Conservation (phyloP, 495 filamentous ascomycete genomes). For the Aspergillus sclerotioniger region DNA sequence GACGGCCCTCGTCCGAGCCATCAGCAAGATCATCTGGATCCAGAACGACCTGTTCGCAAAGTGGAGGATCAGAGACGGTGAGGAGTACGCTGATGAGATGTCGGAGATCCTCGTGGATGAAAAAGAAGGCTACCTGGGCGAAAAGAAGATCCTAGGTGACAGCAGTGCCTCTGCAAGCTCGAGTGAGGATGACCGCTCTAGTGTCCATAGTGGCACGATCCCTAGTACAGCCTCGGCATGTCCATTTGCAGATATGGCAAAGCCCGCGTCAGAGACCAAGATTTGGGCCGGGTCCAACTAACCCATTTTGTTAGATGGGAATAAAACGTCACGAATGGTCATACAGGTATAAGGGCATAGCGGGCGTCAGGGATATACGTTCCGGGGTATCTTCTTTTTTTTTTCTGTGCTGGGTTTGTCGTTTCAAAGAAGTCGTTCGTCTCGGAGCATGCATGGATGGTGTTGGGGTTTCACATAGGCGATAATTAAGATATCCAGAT, state of each 20-base stretch:
- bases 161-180: constrained; percentile 26
- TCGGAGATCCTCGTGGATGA: constrained; percentile 49
- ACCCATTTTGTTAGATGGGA: neutral
- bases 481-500: constrained; percentile 3
- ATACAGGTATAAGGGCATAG: constrained; percentile 11
- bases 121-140: constrained; percentile 60
- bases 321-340: neutral
- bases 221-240: constrained; percentile 29
- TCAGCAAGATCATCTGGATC: constrained; percentile 65
- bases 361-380: constrained; percentile 12
- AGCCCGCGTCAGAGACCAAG: constrained; percentile 32
- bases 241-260: constrained; percentile 37
- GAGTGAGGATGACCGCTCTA: constrained; percentile 35
- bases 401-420: neutral
- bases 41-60: constrained; percentile 78
- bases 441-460: constrained; percentile 12
- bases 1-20: constrained; percentile 63
- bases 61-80: constrained; percentile 70
- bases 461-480: constrained; percentile 7
- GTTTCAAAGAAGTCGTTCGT: neutral
- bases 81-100: constrained; percentile 63
- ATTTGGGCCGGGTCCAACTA: constrained; percentile 36
- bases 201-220: constrained; percentile 26
- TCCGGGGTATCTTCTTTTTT: neutral
- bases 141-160: constrained; percentile 48